Conservation (phyloP, 1,284 basidiomycete species). For the Thelephora terrestris region DNA sequence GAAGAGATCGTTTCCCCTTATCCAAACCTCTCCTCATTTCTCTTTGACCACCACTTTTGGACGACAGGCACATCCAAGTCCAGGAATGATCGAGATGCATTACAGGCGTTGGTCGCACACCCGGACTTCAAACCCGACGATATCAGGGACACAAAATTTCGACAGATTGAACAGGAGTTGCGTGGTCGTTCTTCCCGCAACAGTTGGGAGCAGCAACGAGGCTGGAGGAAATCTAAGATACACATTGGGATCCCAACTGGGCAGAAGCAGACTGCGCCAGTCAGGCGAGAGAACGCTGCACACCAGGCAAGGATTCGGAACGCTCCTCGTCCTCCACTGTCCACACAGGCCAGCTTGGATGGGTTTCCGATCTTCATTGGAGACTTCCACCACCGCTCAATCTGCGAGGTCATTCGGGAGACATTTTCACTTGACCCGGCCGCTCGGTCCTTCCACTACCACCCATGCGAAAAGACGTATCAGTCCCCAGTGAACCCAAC, state of each 20-base stretch:
- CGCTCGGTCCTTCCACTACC: slow-evolving; percentile 6
- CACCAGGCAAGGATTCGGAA: not conserved
- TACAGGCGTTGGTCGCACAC: slow-evolving; percentile 5
- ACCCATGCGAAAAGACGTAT: slow-evolving; percentile 6
- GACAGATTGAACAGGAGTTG: slow-evolving; percentile 2
- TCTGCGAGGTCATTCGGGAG: slow-evolving; percentile 4
- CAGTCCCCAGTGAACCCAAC: not conserved
- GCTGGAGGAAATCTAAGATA: slow-evolving; percentile 8
- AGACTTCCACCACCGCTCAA: slow-evolving; percentile 4
- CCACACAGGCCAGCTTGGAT: not conserved
- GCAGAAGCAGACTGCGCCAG: slow-evolving; percentile 7
- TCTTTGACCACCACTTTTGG: slow-evolving; percentile 9
- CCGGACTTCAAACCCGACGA: slow-evolving; percentile 4
- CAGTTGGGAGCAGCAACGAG: slow-evolving; percentile 4
- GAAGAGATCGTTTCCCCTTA: slow-evolving; percentile 14
- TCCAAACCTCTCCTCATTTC: slow-evolving; percentile 13
- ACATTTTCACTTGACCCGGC: slow-evolving; percentile 6
- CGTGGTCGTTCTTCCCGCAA: not conserved
- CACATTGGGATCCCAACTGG: slow-evolving; percentile 14
- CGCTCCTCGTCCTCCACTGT: not conserved
- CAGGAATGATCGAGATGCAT: slow-evolving; percentile 6
- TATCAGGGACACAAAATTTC: slow-evolving; percentile 3
- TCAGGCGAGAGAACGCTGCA: slow-evolving; percentile 3
- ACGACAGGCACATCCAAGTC: slow-evolving; percentile 8
- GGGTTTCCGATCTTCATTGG: slow-evolving; percentile 5